phyloP scores from a whole-genome alignment of 331 rosid genomes.

The Stylosanthes scabra region DNA sequence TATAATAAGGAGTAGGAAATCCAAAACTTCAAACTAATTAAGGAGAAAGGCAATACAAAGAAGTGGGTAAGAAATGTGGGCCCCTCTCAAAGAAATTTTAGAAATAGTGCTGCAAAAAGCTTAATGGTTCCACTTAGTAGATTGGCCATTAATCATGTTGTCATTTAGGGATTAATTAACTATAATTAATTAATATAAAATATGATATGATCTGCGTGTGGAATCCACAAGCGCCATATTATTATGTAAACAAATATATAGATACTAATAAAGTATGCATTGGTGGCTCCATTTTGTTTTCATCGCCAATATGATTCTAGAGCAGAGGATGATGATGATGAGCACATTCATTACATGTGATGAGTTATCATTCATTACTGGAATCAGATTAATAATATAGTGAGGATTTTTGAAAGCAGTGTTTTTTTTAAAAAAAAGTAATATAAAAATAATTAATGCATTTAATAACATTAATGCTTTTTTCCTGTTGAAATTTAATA shows the following conservation, averaged over 20 bases:
- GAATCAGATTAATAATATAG: no score
- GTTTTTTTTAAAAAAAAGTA: no score
- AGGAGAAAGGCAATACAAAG: no score
- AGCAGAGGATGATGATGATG: not conserved
- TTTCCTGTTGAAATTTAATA: no score
- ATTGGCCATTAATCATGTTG: conserved; percentile 5
- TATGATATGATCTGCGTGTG: not conserved
- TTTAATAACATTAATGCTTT: no score
- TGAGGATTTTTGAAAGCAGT: no score
- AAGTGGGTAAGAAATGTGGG: no score
- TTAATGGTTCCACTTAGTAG: not conserved
- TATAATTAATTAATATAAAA: no score
- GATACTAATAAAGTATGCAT: not conserved
- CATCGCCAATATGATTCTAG: not conserved
- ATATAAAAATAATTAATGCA: no score
- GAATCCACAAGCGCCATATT: conserved; percentile 3
- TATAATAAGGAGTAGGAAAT: no score
- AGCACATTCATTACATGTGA: not conserved
- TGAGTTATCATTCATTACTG: not conserved
- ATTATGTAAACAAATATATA: not conserved
- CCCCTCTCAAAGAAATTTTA: no score
- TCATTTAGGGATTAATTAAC: not conserved
- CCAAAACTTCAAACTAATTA: no score
- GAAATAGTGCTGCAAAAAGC: not conserved
- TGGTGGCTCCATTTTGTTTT: conserved; percentile 8